Base-by-base conservation (phyloP, 495 filamentous ascomycete genomes). In the Penicillium tannophilum region DNA sequence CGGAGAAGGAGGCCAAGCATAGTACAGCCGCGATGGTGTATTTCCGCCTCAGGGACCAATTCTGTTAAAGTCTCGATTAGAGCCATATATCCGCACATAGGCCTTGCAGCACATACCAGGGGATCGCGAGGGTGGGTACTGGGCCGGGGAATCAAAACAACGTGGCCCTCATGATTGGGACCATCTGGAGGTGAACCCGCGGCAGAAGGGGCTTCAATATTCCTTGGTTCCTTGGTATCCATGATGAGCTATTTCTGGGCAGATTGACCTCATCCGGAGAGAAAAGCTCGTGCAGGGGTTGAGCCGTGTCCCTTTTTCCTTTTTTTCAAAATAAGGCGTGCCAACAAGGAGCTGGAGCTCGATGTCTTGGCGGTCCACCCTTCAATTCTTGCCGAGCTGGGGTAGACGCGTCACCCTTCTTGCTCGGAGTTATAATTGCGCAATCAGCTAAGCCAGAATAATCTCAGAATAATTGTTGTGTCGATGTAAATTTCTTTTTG, bases 131-230 rank as follows among this genome's bases (percentile, higher is more conserved):
- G 71, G 48, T 76, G 72, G 54, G 74, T 68, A 53, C 70, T 76
- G 16, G 80, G 79, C 54, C 76, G 72, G 5, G 80, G 80, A 43
- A 82, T 70, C 19, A 82, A 65, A 14, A 82, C 72, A 39, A 83
- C 39, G 5, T 70, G 64, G 11, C 58, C 59, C 23, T 48, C 57
- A 6, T 26, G 39, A 20, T 23, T n/a, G 20, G 31, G 44, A 1
- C 19, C 42, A 31, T 36, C 48, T 3, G 30, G 47, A 16, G 17
- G 14, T 7, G 53, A 33, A 3, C 14, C 42, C 6, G 42, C 28
- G 5, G 19, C 19, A 12, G 52, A 31, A 41, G 48, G 41, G 28
- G 49, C 46, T 39, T 60, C 62, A 17, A 61, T 20, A 28, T 64
- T 58, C n/a, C 51, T 49, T 23, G 49, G 14, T 45, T 60, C 50